Evolutionary conservation across 164 flowering plant genomes (phyloP).

Genomic region (Kalanchoe fedtschenkoi): DNA sequence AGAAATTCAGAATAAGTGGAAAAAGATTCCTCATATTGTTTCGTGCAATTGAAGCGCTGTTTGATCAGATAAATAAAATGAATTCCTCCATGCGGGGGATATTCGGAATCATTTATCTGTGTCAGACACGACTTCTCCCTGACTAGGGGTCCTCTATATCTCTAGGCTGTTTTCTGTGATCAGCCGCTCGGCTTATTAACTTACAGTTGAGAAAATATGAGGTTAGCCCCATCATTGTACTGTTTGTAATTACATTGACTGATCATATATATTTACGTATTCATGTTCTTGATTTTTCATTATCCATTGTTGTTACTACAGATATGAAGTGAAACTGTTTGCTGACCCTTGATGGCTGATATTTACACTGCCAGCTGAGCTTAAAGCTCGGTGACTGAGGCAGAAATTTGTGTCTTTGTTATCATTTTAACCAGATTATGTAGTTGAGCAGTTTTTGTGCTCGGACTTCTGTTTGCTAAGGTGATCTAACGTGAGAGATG

Average conservation of each 20-base stretch:
- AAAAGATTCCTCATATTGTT: background rate
- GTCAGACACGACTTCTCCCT: background rate
- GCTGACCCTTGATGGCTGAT: too few relatives aligned
- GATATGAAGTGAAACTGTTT: too few relatives aligned
- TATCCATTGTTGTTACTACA: too few relatives aligned
- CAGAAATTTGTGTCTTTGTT: too few relatives aligned
- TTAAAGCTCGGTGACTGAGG: too few relatives aligned
- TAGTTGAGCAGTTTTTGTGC: too few relatives aligned
- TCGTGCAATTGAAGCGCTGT: background rate
- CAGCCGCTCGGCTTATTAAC: background rate
- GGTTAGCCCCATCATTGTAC: background rate
- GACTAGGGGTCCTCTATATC: background rate
- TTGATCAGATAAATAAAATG: background rate
- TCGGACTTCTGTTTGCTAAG: too few relatives aligned
- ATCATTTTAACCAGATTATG: too few relatives aligned
- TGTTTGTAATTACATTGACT: conserved; percentile 2
- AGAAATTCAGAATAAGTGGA: background rate
- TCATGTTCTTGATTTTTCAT: too few relatives aligned
- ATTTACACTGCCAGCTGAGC: too few relatives aligned
- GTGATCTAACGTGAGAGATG: too few relatives aligned
- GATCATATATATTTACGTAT: background rate
- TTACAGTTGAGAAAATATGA: background rate
- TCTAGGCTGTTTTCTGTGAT: too few relatives aligned
- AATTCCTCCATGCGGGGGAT: background rate
- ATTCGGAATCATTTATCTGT: background rate